A percentile compares a stretch with the other conserved stretches of the same genome.
Evolutionary conservation across 1,284 basidiomycete genomes (phyloP).

Genomic region (Irpex lacteus): DNA sequence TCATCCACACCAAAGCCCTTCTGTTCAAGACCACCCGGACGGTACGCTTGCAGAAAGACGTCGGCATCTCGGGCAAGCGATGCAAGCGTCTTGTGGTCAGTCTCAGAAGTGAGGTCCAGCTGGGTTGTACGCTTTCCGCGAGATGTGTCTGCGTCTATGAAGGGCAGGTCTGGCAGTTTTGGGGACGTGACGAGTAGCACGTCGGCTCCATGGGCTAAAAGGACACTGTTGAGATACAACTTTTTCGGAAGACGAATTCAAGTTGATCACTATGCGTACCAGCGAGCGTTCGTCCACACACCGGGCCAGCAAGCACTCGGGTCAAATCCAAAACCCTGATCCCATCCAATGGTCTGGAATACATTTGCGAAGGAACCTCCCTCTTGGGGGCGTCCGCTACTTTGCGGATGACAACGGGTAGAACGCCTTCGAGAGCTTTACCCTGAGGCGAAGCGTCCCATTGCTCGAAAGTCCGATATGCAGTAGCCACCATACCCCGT

Average conservation of each 20-base stretch:
- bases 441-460: conserved; percentile 54
- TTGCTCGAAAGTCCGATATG: conserved; percentile 45
- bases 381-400: conserved; percentile 48
- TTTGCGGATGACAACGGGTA: conserved; percentile 43
- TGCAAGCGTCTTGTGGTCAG: conserved; percentile 35
- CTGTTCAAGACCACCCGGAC: conserved; percentile 48
- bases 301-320: conserved; percentile 57
- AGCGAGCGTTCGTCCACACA: conserved; percentile 54
- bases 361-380: conserved; percentile 38
- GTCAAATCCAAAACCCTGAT: conserved; percentile 58
- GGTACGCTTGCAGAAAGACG: conserved; percentile 68
- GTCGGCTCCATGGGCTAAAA: conserved; percentile 57
- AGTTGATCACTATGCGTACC: conserved; percentile 33
- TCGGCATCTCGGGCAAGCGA: conserved; percentile 44
- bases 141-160: conserved; percentile 59
- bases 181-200: conserved; percentile 59
- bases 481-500: conserved; percentile 52
- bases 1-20: conserved; percentile 51
- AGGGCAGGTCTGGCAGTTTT: conserved; percentile 50
- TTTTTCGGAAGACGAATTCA: not conserved
- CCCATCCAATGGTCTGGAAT: conserved; percentile 55
- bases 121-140: conserved; percentile 66
- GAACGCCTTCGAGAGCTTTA: conserved; percentile 33
- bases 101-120: conserved; percentile 43
- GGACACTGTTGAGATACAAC: not conserved